Percentiles rank a stretch among this genome's conserved stretches.
Evolutionary conservation across 2,329 filamentous ascomycete species (phyloP).

Genomic region (Microdochium nivale): DNA sequence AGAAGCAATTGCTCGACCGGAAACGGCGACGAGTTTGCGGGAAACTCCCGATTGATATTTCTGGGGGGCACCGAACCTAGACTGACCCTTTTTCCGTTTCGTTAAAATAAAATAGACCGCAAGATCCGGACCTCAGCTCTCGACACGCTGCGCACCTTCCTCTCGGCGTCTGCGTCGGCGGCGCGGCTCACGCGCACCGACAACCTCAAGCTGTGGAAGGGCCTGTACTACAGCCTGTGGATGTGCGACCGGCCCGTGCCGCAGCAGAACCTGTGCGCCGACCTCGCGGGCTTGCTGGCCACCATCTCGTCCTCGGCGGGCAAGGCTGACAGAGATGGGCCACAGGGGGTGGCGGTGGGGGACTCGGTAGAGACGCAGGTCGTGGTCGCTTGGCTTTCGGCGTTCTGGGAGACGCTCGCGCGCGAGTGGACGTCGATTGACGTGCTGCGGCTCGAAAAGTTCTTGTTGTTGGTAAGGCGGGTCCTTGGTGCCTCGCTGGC

Average conservation of each 20-base stretch:
- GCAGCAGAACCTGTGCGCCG: conserved; percentile 73
- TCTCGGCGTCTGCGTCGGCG: conserved; percentile 47
- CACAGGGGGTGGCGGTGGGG: neutral
- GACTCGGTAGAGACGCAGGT: neutral
- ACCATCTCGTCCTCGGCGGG: conserved; percentile 35
- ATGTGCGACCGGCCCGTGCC: conserved; percentile 86
- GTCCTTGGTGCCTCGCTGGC: conserved; percentile 65
- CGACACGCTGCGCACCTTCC: conserved; percentile 67
- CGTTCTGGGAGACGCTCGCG: conserved; percentile 64
- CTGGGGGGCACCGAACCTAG: no score
- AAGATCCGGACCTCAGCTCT: conserved; percentile 71
- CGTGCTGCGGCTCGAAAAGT: conserved; percentile 82
- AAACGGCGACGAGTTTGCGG: no score
- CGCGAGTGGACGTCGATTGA: conserved; percentile 65
- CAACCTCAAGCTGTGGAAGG: conserved; percentile 86
- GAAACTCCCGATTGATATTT: no score
- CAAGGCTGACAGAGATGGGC: neutral
- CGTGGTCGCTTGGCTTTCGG: conserved; percentile 38
- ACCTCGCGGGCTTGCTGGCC: conserved; percentile 64
- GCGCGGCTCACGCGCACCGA: conserved; percentile 58
- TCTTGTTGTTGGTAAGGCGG: conserved; percentile 72
- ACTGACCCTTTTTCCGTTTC: neutral
- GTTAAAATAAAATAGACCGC: conserved; percentile 47
- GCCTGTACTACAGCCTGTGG: conserved; percentile 87
- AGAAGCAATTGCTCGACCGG: no score